Conservation (phyloP, 148 eudicot species). For the Selenicereus undatus region DNA sequence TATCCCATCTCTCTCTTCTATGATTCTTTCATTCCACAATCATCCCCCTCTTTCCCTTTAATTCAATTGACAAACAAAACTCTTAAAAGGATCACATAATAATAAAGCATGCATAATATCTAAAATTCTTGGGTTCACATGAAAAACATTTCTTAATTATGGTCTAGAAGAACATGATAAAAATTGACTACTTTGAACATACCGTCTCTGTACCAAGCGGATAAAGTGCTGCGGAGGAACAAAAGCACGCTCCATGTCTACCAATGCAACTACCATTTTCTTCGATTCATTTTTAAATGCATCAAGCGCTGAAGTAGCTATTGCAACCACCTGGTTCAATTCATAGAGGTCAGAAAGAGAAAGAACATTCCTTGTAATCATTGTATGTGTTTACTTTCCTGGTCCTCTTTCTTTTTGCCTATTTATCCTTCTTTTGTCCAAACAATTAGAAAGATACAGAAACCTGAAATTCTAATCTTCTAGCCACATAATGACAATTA, state of each 20-base stretch:
- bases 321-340: conserved; percentile 68
- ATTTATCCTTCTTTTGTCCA: not conserved
- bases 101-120: not conserved
- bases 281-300: conserved; percentile 89
- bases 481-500: conserved; percentile 20
- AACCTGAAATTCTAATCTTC: not conserved
- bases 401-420: not conserved
- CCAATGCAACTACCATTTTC: conserved; percentile 94
- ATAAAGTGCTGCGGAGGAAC: conserved; percentile 99
- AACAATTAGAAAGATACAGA: not conserved
- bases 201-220: conserved; percentile 98
- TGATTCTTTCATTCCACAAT: not conserved
- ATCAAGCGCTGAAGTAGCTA: conserved; percentile 88
- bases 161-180: not conserved
- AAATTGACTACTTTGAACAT: conserved; percentile 23
- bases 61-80: not conserved
- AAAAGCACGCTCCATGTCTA: conserved; percentile 99
- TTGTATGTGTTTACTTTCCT: not conserved
- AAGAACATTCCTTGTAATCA: not conserved
- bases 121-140: not conserved
- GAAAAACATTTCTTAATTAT: not conserved
- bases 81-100: not conserved
- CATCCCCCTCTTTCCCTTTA: not conserved
- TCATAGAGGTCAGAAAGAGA: conserved; percentile 1
- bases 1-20: not conserved